Percentiles rank a stretch among this genome's conserved stretches.
Conservation (phyloP, 768 basidiomycete genomes). For the Ramaria sp. region DNA sequence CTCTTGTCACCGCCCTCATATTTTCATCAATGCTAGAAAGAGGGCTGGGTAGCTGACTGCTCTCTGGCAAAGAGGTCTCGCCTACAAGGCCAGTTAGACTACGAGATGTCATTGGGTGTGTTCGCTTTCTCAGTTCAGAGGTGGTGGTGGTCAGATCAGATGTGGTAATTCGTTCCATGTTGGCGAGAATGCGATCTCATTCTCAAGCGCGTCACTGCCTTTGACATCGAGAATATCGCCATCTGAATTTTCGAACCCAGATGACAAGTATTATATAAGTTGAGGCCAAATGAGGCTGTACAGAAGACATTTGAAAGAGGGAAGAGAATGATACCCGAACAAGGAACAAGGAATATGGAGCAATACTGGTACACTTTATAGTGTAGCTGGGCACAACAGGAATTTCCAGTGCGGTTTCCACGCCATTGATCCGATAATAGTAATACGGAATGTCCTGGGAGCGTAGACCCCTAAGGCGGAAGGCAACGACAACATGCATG, state of each 20-base stretch:
- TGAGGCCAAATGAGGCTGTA: neutral
- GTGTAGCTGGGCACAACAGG: neutral
- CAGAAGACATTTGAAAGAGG: too few species aligned
- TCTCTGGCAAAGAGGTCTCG: neutral
- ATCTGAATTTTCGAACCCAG: neutral
- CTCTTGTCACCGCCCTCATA: neutral
- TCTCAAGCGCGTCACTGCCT: neutral
- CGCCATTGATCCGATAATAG: neutral
- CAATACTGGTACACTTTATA: neutral
- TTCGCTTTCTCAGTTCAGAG: neutral
- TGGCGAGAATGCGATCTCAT: neutral
- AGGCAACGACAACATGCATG: neutral
- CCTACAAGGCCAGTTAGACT: neutral
- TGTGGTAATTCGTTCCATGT: neutral
- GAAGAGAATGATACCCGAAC: too few species aligned
- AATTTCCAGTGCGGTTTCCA: neutral
- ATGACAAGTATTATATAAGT: neutral
- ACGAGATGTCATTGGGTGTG: neutral
- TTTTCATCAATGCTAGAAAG: neutral
- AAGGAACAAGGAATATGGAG: neutral
- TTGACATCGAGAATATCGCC: neutral
- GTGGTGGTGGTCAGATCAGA: neutral
- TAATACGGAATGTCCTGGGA: neutral
- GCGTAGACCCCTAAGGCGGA: neutral
- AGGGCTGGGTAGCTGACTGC: constrained; percentile 1